A percentile compares a stretch with the other conserved stretches of the same genome.
Evolutionary conservation across 2,329 filamentous ascomycete species (phyloP).

Genomic region (Microdochium trichocladiopsis): DNA sequence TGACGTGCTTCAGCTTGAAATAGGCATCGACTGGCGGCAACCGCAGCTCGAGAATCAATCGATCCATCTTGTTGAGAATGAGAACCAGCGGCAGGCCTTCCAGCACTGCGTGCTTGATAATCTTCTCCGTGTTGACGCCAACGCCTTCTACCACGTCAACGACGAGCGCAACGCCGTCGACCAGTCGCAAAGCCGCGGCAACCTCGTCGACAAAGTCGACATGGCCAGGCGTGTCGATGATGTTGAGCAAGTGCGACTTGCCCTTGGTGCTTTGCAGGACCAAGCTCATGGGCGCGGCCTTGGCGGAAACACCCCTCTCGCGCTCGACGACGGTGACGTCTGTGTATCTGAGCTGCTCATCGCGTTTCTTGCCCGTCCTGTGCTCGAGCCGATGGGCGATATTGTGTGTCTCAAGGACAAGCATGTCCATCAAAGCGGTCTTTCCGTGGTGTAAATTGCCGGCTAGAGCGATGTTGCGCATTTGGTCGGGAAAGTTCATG

Average conservation of each 20-base stretch:
- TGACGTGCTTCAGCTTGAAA: slow-evolving; percentile 98
- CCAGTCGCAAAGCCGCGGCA: slow-evolving; percentile 76
- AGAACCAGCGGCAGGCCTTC: slow-evolving; percentile 85
- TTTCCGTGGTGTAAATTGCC: slow-evolving; percentile 97
- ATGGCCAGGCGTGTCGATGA: slow-evolving; percentile 93
- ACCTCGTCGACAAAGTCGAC: slow-evolving; percentile 99
- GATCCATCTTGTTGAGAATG: slow-evolving; percentile 96
- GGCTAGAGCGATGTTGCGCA: slow-evolving; percentile 83
- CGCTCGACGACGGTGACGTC: slow-evolving; percentile 86
- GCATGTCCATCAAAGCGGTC: slow-evolving; percentile 97
- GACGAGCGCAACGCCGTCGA: slow-evolving; percentile 86
- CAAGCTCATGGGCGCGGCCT: slow-evolving; percentile 89
- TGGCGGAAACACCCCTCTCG: slow-evolving; percentile 85
- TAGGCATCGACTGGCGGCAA: slow-evolving; percentile 93
- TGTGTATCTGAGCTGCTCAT: slow-evolving; percentile 91
- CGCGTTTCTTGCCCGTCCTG: slow-evolving; percentile 70
- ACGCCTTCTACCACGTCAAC: slow-evolving; percentile 98
- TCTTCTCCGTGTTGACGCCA: slow-evolving; percentile 95
- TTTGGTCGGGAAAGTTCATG: slow-evolving; percentile 93
- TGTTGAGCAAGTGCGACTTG: slow-evolving; percentile 92
- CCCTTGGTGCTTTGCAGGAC: slow-evolving; percentile 81
- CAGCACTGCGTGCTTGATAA: slow-evolving; percentile 90
- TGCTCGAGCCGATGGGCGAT: slow-evolving; percentile 72
- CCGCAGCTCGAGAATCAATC: slow-evolving; percentile 88
- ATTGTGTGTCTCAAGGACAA: slow-evolving; percentile 92